A percentile compares a stretch with the other conserved stretches of the same genome.
Evolutionary conservation across 768 basidiomycete species (phyloP).

Genomic region (Tylopilus cervinicoccineus): DNA sequence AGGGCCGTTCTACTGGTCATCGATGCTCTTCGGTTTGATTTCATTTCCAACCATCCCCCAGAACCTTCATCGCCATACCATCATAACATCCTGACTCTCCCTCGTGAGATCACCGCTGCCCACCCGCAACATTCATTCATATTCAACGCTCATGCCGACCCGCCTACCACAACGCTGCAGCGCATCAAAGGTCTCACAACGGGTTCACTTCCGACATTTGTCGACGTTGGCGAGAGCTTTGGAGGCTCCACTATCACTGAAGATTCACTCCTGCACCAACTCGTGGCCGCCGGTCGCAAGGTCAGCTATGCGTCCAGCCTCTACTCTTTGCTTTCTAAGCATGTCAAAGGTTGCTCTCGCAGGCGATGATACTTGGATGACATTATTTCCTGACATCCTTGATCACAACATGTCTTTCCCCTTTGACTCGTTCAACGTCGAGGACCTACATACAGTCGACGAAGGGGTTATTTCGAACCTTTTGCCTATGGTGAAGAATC

Average conservation of each 20-base stretch:
- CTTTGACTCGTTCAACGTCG: slow-evolving; percentile 97
- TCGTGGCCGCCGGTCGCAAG: slow-evolving; percentile 54
- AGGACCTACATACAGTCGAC: slow-evolving; percentile 95
- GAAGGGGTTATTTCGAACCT: slow-evolving; percentile 82
- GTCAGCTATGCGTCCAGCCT: slow-evolving; percentile 32
- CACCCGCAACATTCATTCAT: slow-evolving; percentile 76
- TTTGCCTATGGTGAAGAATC: slow-evolving; percentile 66
- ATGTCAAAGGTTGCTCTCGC: slow-evolving; percentile 70
- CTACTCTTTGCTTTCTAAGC: slow-evolving; percentile 1
- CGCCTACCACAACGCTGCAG: slow-evolving; percentile 93
- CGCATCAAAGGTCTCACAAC: slow-evolving; percentile 94
- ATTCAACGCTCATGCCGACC: slow-evolving; percentile 88
- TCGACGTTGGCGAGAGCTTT: slow-evolving; percentile 92
- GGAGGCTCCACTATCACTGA: slow-evolving; percentile 82
- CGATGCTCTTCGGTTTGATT: slow-evolving; percentile 93
- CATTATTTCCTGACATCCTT: slow-evolving; percentile 79
- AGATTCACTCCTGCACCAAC: slow-evolving; percentile 82
- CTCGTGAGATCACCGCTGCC: slow-evolving; percentile 59
- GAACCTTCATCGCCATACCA: slow-evolving; percentile 61
- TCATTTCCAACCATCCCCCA: slow-evolving; percentile 66
- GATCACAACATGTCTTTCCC: slow-evolving; percentile 70
- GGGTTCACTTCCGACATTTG: slow-evolving; percentile 91
- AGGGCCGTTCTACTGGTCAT: slow-evolving; percentile 85
- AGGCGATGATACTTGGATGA: slow-evolving; percentile 97
- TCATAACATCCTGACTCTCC: slow-evolving; percentile 80